These are phyloP conservation scores for Trichoderma sp. DNA, from an alignment of 2,329 filamentous ascomycete species.

Conservation along the genomic window DNA sequence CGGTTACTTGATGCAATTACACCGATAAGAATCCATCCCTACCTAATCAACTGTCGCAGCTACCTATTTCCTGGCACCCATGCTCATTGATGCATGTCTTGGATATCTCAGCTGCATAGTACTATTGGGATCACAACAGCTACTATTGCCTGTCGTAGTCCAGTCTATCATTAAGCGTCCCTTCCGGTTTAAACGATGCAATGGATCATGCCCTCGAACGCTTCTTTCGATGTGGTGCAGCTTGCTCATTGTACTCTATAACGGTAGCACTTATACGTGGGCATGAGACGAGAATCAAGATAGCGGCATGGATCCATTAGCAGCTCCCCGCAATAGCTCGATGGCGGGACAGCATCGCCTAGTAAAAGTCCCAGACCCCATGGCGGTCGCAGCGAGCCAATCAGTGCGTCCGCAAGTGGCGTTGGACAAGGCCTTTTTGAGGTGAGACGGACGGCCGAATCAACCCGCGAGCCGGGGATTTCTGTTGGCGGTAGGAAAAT, in stretches of 20 bases:
- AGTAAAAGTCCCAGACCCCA: constrained; percentile 1
- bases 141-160: background rate
- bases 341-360: constrained; percentile 9
- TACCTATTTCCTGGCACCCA: background rate
- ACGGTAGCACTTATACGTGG: background rate
- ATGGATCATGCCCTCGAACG: background rate
- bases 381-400: background rate
- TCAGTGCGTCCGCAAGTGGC: background rate
- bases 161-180: background rate
- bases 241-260: background rate
- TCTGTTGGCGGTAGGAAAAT: background rate
- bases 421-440: constrained; percentile 11
- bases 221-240: background rate
- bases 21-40: background rate
- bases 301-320: background rate
- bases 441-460: background rate
- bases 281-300: background rate
- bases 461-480: background rate
- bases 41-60: background rate
- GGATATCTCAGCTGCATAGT: background rate
- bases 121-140: background rate
- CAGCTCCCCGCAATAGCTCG: constrained; percentile 10
- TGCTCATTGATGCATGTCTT: background rate
- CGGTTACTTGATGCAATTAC: background rate
- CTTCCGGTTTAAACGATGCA: background rate